Percentiles rank a stretch among this genome's conserved stretches.
phyloP scores from a whole-genome alignment of 1,284 basidiomycete species.

The Meripilus lineatus region DNA sequence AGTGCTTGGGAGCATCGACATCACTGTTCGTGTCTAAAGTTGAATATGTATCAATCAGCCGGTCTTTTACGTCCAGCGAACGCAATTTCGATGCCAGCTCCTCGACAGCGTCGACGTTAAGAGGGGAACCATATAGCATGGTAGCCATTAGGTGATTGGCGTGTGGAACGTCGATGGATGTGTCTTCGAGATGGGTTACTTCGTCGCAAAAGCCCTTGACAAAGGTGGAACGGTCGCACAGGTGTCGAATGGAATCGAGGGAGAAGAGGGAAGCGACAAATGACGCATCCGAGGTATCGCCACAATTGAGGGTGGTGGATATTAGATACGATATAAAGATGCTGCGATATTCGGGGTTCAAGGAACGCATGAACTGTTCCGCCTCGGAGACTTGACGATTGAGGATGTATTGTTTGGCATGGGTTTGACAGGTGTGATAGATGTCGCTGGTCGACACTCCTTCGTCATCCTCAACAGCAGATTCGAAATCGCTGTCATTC shows the following conservation, averaged over 20 bases:
- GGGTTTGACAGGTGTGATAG: conserved; percentile 5
- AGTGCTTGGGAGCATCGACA: too few relatives aligned
- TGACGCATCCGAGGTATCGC: conserved; percentile 14
- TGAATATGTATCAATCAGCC: conserved; percentile 14
- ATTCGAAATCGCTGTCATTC: conserved; percentile 6
- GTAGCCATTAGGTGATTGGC: conserved; percentile 19
- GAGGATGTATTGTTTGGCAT: conserved; percentile 10
- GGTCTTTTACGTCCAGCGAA: conserved; percentile 12
- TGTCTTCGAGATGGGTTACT: conserved; percentile 17
- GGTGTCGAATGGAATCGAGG: conserved; percentile 4
- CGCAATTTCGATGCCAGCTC: conserved; percentile 14
- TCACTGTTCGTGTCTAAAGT: conserved; percentile 3
- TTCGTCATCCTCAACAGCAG: conserved; percentile 6
- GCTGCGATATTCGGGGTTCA: conserved; percentile 11
- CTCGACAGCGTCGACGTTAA: conserved; percentile 12
- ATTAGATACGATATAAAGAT: conserved; percentile 14
- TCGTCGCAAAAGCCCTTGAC: conserved; percentile 13
- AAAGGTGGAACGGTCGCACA: conserved; percentile 9
- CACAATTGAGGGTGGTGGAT: conserved; percentile 11
- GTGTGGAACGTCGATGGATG: conserved; percentile 20
- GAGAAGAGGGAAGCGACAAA: conserved; percentile 18
- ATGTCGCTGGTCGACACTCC: conserved; percentile 3
- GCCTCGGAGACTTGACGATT: conserved; percentile 6
- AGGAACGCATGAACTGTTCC: conserved; percentile 11
- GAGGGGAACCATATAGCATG: conserved; percentile 16